Evolutionary conservation across 2,329 filamentous ascomycete species (phyloP), one percentile per base, ranked within the genome.

Genomic region (Aspergillus tamarii): DNA sequence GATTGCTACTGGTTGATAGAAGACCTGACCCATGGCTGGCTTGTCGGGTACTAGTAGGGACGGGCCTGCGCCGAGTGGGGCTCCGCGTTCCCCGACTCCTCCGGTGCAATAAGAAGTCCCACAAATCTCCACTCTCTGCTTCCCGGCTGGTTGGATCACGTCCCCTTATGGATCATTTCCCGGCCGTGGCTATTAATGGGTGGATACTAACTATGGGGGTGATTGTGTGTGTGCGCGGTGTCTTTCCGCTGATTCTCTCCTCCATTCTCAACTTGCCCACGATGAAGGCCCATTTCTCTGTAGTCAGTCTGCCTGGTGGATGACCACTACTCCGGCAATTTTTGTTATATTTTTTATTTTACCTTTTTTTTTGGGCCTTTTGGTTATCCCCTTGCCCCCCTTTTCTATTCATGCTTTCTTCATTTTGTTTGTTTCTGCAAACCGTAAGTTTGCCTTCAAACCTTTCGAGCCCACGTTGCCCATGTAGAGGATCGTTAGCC

Each of bases 11-110:
- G 62, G 57, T 48, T 55, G 39, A 54, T 39, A 48, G 26, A 28
- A 19, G 28, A 46, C 41, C 57, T 52, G 60, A 62, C 45, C 57
- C 55, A 59, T 59, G 39, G 60, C 43, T 58, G 58, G 65, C 41
- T 46, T 59, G 43, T 66, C 64, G 67, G 66, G 60, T 54, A 48
- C 4, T 62, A 68, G 62, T 61, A 62, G 67, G 66, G 67, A 70
- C 67, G 67, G 68, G 63, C 66, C 66, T 64, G 55, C 60, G 57
- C 60, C 59, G 64, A 67, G 69, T 71, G 70, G 70, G 59, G 65
- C 50, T 63, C 69, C 69, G 69, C 61, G 60, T 72, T 72, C 70
- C 70, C 70, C 70, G 69, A 68, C 39, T 46, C 46, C 59, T 59
- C 52, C 63, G 61, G 61, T 48, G 62, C 61, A 62, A 64, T 63